Evolutionary conservation across 2,329 filamentous ascomycete genomes (phyloP).

Genomic region (Simplicillium sp.): DNA sequence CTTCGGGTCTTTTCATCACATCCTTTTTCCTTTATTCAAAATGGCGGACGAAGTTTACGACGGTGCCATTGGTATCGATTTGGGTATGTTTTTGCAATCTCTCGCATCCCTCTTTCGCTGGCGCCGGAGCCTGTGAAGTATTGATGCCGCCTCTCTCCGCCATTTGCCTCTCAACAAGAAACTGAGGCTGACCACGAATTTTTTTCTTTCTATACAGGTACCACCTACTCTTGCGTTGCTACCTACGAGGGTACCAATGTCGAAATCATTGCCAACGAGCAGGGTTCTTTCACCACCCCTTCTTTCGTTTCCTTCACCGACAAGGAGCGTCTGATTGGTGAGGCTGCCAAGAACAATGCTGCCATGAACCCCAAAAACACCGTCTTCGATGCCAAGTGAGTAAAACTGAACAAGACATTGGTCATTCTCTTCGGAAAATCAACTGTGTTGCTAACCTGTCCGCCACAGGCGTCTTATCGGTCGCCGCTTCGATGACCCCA

Average conservation of each 20-base stretch:
- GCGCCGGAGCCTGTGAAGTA: not conserved
- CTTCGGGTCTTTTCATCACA: slow-evolving; percentile 2
- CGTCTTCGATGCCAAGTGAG: slow-evolving; percentile 98
- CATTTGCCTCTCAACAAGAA: no score
- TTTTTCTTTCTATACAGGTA: slow-evolving; percentile 49
- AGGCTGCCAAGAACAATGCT: slow-evolving; percentile 99
- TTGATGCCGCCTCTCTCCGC: no score
- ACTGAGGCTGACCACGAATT: no score
- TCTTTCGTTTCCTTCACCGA: slow-evolving; percentile 99
- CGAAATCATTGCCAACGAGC: slow-evolving; percentile 99
- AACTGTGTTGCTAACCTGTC: slow-evolving; percentile 8
- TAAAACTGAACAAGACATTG: slow-evolving; percentile 10
- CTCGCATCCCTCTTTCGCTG: not conserved
- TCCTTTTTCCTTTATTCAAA: slow-evolving; percentile 27
- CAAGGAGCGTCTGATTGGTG: slow-evolving; percentile 97
- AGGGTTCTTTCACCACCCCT: slow-evolving; percentile 97
- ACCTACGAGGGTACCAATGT: slow-evolving; percentile 99
- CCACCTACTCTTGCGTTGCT: slow-evolving; percentile 99
- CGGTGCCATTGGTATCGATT: slow-evolving; percentile 99
- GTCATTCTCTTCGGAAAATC: not conserved
- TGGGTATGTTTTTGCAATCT: slow-evolving; percentile 57
- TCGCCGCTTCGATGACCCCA: slow-evolving; percentile 87
- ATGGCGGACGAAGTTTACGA: slow-evolving; percentile 99
- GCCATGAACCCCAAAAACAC: slow-evolving; percentile 99
- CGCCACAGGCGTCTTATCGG: slow-evolving; percentile 84